Conservation (phyloP, 2,329 filamentous ascomycete species). For the Claviceps sp. region DNA sequence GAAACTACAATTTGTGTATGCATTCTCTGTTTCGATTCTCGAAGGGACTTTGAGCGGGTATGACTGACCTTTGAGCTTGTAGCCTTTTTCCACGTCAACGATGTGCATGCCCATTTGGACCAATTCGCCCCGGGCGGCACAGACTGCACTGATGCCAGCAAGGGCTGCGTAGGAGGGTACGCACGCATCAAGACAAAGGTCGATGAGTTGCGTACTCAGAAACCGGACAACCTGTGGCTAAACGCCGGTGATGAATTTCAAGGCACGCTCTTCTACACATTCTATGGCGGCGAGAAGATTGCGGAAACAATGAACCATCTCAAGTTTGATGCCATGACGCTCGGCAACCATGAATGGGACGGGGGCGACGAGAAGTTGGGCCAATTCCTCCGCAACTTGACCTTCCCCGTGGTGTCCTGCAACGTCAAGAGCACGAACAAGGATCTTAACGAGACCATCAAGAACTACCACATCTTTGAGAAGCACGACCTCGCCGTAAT, state of each 20-base stretch:
- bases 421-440: constrained; percentile 49
- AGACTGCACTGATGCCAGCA: constrained; percentile 41
- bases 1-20: constrained; percentile 6
- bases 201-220: constrained; percentile 38
- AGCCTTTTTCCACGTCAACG: constrained; percentile 57
- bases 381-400: constrained; percentile 47
- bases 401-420: constrained; percentile 49
- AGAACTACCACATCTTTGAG: constrained; percentile 51
- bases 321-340: constrained; percentile 54
- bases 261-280: constrained; percentile 54
- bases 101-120: constrained; percentile 54
- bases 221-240: constrained; percentile 48
- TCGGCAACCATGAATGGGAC: constrained; percentile 57
- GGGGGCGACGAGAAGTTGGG: constrained; percentile 49
- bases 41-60: neutral
- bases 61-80: neutral
- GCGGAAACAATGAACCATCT: constrained; percentile 51
- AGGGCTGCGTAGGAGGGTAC: constrained; percentile 52
- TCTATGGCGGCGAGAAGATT: constrained; percentile 55
- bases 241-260: constrained; percentile 60
- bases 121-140: constrained; percentile 47
- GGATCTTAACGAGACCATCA: constrained; percentile 47
- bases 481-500: constrained; percentile 48
- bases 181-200: constrained; percentile 49
- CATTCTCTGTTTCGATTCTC: neutral